Evolutionary conservation across 192 early-diverging fungal species (phyloP).

Genomic region (Linnemannia schmuckeri): DNA sequence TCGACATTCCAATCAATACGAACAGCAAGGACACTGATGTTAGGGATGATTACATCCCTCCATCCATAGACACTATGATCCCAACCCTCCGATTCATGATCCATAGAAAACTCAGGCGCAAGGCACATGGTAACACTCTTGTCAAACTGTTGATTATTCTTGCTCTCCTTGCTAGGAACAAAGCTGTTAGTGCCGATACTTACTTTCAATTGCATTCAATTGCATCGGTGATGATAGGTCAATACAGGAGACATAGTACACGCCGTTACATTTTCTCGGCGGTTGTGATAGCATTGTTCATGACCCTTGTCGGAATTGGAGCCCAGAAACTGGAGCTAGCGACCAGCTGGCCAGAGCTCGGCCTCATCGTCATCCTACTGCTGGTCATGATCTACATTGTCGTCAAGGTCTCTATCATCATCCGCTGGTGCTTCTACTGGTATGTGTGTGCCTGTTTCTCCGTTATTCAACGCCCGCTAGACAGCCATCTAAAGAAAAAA

Average conservation of each 20-base stretch:
- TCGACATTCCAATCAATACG: not conserved
- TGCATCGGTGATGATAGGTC: constrained; percentile 3
- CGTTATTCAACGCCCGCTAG: not conserved
- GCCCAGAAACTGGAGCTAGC: constrained; percentile 48
- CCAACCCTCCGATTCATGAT: constrained; percentile 52
- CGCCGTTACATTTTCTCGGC: constrained; percentile 49
- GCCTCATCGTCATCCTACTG: constrained; percentile 26
- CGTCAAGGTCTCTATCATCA: constrained; percentile 53
- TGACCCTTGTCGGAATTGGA: constrained; percentile 48
- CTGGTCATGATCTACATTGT: constrained; percentile 48
- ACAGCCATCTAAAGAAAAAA: not conserved
- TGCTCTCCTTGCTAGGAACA: not conserved
- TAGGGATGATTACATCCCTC: not conserved
- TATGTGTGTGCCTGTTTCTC: not conserved
- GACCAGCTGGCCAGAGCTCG: constrained; percentile 35
- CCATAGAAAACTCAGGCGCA: constrained; percentile 41
- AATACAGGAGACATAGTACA: constrained; percentile 36
- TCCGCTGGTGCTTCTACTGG: constrained; percentile 62
- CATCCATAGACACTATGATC: constrained; percentile 26
- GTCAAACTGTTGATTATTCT: not conserved
- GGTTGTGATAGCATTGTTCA: constrained; percentile 36
- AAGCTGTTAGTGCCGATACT: not conserved
- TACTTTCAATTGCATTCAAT: not conserved
- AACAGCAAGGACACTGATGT: not conserved
- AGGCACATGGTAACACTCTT: constrained; percentile 39